Base-by-base conservation (phyloP, 108 stramenopile genomes). In the Cyclotella baltica region DNA sequence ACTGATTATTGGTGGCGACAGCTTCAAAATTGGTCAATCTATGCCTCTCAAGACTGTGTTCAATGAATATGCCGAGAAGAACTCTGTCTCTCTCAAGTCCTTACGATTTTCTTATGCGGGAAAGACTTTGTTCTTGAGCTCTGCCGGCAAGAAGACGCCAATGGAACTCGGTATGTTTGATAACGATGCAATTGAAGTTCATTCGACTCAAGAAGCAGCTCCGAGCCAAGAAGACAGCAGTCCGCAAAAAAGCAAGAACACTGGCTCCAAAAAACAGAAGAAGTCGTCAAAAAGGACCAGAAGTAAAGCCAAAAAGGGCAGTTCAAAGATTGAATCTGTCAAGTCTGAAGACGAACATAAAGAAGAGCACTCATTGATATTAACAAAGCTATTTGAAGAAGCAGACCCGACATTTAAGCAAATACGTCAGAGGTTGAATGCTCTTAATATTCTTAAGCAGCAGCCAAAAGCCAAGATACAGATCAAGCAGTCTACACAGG, bases 11-110 rank as follows among this genome's bases (percentile, higher is more conserved):
- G 62, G 22, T 20, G 19, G 23, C 38, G 62, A 64, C 10, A 59
- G 58, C 19, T 64, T 64, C 38, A 18, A 23, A n/a, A 27, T 64
- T 3, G 19, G 62, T 36, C 22, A 4, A 15, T 36, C 31, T 38
- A 38, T n/a, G 36, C 33, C 37, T 38, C 62, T 64, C 62, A 64
- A 40, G 62, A 40, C 36, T 20, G 35, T 64, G 15, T 64, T 64
- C 37, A 64, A 64, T 22, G 62, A 64, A 38, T 64, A 64, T 23
- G 62, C 62, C 18, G 62, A 64, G 4, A 64, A 64, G 19, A 64
- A 64, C 22, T 34, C 22, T 6, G 36, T 64, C 4, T 64, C 62
- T 20, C 62, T 64, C 19, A 64, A 37, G 37, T 20, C 35, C 3
- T 15, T 40, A 10, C 35, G 37, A 19, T 64, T 64, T 19, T 64